Evolutionary conservation across 2,329 filamentous ascomycete genomes (phyloP).

Genomic region (Aspergillus pseudonomiae): DNA sequence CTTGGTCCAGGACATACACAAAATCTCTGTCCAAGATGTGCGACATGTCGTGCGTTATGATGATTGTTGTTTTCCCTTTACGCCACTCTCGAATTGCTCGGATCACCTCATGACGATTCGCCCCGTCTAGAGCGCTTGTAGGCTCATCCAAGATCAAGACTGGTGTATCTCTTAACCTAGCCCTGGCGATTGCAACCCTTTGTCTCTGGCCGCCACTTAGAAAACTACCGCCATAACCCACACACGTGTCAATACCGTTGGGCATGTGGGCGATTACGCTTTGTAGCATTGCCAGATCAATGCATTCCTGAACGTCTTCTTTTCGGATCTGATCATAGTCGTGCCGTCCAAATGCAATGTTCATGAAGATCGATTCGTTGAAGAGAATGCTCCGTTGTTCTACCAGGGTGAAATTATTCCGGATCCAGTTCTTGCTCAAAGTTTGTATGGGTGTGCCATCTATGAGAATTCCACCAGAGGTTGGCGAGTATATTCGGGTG

Average conservation of each 20-base stretch:
- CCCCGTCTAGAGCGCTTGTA: slow-evolving; percentile 82
- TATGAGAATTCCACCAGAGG: slow-evolving; percentile 66
- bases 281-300: slow-evolving; percentile 69
- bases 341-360: slow-evolving; percentile 72
- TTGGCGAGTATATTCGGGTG: slow-evolving; percentile 73
- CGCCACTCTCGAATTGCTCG: slow-evolving; percentile 78
- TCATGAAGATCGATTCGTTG: slow-evolving; percentile 75
- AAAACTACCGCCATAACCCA: slow-evolving; percentile 69
- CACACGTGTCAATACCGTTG: slow-evolving; percentile 68
- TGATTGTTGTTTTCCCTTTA: slow-evolving; percentile 78
- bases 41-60: slow-evolving; percentile 87
- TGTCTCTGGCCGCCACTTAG: slow-evolving; percentile 87
- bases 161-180: slow-evolving; percentile 73
- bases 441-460: slow-evolving; percentile 66
- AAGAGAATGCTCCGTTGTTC: slow-evolving; percentile 84
- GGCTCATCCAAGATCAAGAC: slow-evolving; percentile 87
- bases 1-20: slow-evolving; percentile 76
- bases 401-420: slow-evolving; percentile 75
- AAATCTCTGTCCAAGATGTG: slow-evolving; percentile 75
- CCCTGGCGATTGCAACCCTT: slow-evolving; percentile 77
- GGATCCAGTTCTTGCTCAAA: slow-evolving; percentile 72
- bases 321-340: slow-evolving; percentile 53
- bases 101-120: slow-evolving; percentile 69
- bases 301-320: slow-evolving; percentile 64
- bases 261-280: slow-evolving; percentile 69